Conservation (phyloP, 257 asterid genomes). For the Forsythia viridissima region DNA sequence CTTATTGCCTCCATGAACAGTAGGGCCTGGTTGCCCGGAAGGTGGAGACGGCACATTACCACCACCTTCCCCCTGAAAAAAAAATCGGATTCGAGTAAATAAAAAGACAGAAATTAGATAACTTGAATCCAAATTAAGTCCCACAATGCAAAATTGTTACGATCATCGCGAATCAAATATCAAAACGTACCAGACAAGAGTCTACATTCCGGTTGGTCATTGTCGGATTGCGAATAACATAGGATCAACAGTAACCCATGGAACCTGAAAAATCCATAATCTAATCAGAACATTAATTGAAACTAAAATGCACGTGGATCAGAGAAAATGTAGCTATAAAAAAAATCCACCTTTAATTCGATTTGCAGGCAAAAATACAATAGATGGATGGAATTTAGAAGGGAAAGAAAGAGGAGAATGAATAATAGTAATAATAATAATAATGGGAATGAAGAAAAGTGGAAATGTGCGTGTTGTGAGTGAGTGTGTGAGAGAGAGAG, state of each 20-base stretch:
- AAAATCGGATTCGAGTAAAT: conserved; percentile 10
- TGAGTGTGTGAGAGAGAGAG: conserved; percentile 26
- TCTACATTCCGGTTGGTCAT: conserved; percentile 62
- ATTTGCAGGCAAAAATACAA: conserved; percentile 13
- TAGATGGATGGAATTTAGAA: conserved; percentile 10
- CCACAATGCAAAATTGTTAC: neutral
- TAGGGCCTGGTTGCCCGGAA: conserved; percentile 43
- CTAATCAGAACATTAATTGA: conserved; percentile 8
- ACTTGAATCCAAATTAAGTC: neutral
- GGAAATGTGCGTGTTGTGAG: conserved; percentile 3
- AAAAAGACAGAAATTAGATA: neutral
- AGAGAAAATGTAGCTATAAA: conserved; percentile 27
- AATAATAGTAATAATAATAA: conserved; percentile 3
- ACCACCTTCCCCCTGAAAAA: conserved; percentile 65
- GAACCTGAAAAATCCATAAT: conserved; percentile 41
- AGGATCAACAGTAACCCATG: conserved; percentile 31
- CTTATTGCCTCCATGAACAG: conserved; percentile 71
- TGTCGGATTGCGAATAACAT: conserved; percentile 28
- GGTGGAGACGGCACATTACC: conserved; percentile 54
- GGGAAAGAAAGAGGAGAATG: neutral
- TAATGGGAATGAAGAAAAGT: neutral
- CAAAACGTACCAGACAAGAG: conserved; percentile 46
- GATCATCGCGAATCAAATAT: conserved; percentile 9
- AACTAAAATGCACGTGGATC: conserved; percentile 23
- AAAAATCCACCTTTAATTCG: conserved; percentile 24